Evolutionary conservation across 1,284 basidiomycete genomes (phyloP), one percentile per base, ranked within the genome.

Genomic region (Trichosporon coremiiforme): DNA sequence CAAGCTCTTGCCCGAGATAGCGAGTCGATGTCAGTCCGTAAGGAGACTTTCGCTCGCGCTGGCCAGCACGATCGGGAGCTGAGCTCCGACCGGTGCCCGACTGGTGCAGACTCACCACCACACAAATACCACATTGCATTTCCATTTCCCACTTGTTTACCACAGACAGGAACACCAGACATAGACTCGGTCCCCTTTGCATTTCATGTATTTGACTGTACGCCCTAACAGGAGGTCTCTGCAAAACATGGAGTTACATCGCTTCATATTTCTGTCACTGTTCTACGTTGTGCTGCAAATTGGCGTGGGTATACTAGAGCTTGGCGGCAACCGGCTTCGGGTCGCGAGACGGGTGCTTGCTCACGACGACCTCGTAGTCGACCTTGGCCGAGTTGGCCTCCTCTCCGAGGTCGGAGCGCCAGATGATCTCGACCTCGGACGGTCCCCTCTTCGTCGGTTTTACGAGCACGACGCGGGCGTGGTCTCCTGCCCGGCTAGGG

Each of bases 401-500:
- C 31, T 62, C 57, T 31, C 57, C 57, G 17, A 62, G 57, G 15
- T 62, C 57, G 5, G 31, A 35, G 1, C 70, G 17, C 70, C 70
- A 71, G 57, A 64, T 29, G 20, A 71, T 47, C 45, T 63, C 33
- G 17, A 66, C 70, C 5, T 66, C 64, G 20, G 55, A 57, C 5
- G 68, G 68, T 6, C 67, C 70, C 9, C 60, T 36, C 35, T 60
- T 36, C 1, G 62, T 62, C 2, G 57, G 60, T 7, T 41, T 53
- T 7, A 53, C 53, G 17, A 72, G 62, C 12, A 73, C 68, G 10
- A 73, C 69, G 6, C 71, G 67, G 60, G 69, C 68, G 55, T 62
- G 68, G 69, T 73, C 71, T n/a, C 71, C 71, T 0, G 55, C 71
- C 2, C 69, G 41, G 6, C 15, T 62, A 15, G 57, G 31, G 9